Evolutionary conservation across 768 basidiomycete species (phyloP).

Genomic region (Lenzites betulinus): DNA sequence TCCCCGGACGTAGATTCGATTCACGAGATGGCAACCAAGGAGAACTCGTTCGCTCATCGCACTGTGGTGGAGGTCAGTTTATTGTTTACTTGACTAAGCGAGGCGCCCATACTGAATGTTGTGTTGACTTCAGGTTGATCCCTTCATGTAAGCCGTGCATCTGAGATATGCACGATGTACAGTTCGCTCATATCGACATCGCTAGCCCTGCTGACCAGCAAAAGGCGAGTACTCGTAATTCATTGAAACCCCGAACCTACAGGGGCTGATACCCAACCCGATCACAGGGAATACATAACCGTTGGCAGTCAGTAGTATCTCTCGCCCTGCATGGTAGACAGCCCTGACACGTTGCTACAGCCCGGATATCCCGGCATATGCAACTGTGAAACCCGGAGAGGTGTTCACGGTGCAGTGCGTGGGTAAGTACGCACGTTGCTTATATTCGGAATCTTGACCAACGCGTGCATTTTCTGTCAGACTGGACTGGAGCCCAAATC

Average conservation of each 20-base stretch:
- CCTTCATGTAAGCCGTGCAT: slow-evolving; percentile 54
- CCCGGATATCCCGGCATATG: background rate
- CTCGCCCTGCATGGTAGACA: slow-evolving; percentile 59
- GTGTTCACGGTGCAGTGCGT: slow-evolving; percentile 74
- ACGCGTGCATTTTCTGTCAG: slow-evolving; percentile 33
- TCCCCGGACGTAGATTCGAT: background rate
- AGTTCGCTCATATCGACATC: background rate
- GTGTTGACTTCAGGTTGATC: slow-evolving; percentile 54
- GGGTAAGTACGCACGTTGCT: slow-evolving; percentile 41
- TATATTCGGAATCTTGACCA: background rate
- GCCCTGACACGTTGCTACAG: slow-evolving; percentile 55
- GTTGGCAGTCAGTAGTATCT: slow-evolving; percentile 67
- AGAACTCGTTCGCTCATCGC: slow-evolving; percentile 61
- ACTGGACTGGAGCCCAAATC: slow-evolving; percentile 81
- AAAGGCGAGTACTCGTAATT: slow-evolving; percentile 44
- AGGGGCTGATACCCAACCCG: background rate
- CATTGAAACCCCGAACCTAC: background rate
- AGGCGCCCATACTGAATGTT: background rate
- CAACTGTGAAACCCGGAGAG: slow-evolving; percentile 33
- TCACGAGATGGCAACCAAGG: slow-evolving; percentile 54
- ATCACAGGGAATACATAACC: slow-evolving; percentile 62
- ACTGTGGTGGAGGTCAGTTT: slow-evolving; percentile 58
- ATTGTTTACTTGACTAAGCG: too few relatives aligned
- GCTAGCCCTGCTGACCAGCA: slow-evolving; percentile 53
- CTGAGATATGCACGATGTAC: background rate